Evolutionary conservation across 768 basidiomycete species (phyloP).

Genomic region (Gyrodon lividus): DNA sequence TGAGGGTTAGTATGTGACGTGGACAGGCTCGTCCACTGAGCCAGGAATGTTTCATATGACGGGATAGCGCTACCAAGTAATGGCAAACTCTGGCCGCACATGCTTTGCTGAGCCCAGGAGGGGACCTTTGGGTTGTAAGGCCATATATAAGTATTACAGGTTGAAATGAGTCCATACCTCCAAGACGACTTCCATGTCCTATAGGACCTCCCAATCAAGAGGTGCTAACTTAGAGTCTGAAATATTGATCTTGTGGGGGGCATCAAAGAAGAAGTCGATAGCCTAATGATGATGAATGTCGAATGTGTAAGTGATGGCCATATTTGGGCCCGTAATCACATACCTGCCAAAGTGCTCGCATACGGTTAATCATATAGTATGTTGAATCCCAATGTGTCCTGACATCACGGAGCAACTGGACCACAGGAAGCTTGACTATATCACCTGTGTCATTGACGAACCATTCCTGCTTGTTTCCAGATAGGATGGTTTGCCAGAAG

Average conservation of each 20-base stretch:
- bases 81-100: neutral
- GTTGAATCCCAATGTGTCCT: conserved; percentile 39
- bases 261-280: neutral
- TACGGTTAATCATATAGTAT: conserved; percentile 34
- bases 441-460: neutral
- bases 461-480: conserved; percentile 4
- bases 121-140: neutral
- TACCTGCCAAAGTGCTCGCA: conserved; percentile 4
- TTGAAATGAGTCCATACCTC: neutral
- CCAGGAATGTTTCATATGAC: neutral
- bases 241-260: neutral
- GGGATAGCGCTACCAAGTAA: conserved; percentile 1
- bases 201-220: neutral
- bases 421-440: neutral
- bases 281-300: neutral
- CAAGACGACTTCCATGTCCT: conserved; percentile 1
- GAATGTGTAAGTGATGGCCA: neutral
- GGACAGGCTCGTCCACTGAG: neutral
- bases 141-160: neutral
- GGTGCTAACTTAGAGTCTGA: neutral
- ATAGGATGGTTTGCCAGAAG: neutral
- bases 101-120: neutral
- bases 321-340: neutral
- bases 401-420: conserved; percentile 29
- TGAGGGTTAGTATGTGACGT: neutral